Conservation (phyloP, 192 early-diverging fungal genomes). For the Irineochytrium annulatum region DNA sequence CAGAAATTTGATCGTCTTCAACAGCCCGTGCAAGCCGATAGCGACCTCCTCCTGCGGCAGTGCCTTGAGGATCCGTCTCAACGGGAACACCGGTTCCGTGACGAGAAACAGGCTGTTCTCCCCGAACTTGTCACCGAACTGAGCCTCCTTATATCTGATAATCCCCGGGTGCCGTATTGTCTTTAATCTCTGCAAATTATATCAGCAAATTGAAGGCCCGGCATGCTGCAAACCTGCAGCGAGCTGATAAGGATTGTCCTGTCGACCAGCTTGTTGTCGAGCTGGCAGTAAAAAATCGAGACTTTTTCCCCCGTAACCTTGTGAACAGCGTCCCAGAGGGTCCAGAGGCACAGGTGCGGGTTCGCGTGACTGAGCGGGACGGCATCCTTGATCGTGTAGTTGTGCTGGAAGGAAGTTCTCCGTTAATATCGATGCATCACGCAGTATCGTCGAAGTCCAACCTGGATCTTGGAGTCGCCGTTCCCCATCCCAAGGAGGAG, state of each 20-base stretch:
- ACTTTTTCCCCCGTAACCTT: not conserved
- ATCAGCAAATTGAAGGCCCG: not conserved
- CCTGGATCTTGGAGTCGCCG: too few species aligned
- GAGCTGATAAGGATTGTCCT: conserved; percentile 17
- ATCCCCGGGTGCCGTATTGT: conserved; percentile 39
- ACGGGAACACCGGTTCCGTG: conserved; percentile 34
- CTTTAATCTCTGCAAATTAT: conserved; percentile 6
- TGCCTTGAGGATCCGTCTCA: conserved; percentile 8
- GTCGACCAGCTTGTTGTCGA: conserved; percentile 5
- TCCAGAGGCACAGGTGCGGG: too few species aligned
- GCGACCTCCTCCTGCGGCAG: conserved; percentile 29
- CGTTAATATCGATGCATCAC: too few species aligned
- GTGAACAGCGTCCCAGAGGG: not conserved
- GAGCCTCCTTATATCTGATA: conserved; percentile 23
- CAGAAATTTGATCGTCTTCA: conserved; percentile 35
- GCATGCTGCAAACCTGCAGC: conserved; percentile 9
- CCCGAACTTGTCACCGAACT: conserved; percentile 6
- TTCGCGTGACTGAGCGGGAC: too few species aligned
- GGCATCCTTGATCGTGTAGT: too few species aligned
- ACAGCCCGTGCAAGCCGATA: conserved; percentile 24
- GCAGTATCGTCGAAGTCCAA: too few species aligned
- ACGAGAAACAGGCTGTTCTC: conserved; percentile 25
- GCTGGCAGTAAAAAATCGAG: not conserved
- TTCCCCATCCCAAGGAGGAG: too few species aligned
- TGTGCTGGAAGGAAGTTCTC: too few species aligned